phyloP scores from a whole-genome alignment of 768 basidiomycete species.

The Nidula microcarpa region DNA sequence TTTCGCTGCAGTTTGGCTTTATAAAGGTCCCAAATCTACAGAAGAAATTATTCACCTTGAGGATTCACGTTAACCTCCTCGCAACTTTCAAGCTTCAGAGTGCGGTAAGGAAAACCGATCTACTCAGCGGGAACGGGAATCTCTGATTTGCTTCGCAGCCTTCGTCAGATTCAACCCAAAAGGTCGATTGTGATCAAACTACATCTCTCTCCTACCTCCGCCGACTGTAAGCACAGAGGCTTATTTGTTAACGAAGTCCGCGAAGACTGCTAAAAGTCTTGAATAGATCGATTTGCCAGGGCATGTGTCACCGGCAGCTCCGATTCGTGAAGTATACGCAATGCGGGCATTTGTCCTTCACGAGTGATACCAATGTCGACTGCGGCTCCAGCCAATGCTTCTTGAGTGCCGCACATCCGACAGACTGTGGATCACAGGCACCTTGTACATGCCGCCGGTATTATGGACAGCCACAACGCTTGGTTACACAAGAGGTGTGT shows the following conservation, averaged over 20 bases:
- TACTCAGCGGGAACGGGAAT: conserved; percentile 7
- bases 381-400: conserved; percentile 43
- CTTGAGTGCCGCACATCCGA: conserved; percentile 47
- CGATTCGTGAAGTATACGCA: conserved; percentile 41
- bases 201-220: conserved; percentile 47
- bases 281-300: conserved; percentile 14
- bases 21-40: conserved; percentile 15
- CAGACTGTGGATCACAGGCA: conserved; percentile 31
- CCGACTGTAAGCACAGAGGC: conserved; percentile 27
- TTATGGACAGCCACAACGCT: conserved; percentile 56
- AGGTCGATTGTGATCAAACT: conserved; percentile 29
- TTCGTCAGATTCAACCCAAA: conserved; percentile 28
- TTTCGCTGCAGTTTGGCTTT: conserved; percentile 11
- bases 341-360: conserved; percentile 58
- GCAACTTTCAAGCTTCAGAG: not conserved
- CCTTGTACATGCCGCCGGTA: conserved; percentile 54
- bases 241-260: conserved; percentile 16
- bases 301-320: conserved; percentile 68
- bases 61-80: not conserved
- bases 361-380: conserved; percentile 44
- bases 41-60: no score
- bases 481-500: conserved; percentile 41
- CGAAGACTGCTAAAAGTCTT: conserved; percentile 11
- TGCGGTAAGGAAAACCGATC: conserved; percentile 4
- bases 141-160: conserved; percentile 24